Conservation (phyloP, 768 basidiomycete genomes). For the Auricularia sp. region DNA sequence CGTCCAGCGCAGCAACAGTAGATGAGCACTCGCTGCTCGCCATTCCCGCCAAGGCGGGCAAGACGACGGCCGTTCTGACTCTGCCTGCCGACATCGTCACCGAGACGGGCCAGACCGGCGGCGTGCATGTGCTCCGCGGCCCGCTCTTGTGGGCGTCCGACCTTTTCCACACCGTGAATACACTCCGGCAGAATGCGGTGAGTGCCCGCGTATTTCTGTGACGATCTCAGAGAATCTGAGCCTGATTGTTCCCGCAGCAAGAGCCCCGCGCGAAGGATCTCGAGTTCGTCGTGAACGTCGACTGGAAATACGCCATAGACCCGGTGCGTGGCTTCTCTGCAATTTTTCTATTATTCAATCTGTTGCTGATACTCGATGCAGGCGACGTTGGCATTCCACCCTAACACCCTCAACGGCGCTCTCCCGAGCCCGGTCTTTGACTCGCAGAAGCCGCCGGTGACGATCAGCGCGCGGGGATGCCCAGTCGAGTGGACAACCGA, state of each 20-base stretch:
- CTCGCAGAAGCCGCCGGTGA: neutral
- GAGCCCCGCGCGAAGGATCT: neutral
- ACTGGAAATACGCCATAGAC: neutral
- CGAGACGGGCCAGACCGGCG: neutral
- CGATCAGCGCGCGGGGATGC: slow-evolving; percentile 1
- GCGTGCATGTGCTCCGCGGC: neutral
- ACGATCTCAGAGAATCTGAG: too few relatives aligned
- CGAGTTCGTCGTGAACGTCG: neutral
- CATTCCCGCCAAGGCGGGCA: neutral
- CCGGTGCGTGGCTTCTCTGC: neutral
- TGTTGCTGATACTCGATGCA: neutral
- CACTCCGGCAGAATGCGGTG: neutral
- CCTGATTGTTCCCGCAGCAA: neutral
- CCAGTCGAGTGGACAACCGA: neutral
- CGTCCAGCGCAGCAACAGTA: neutral
- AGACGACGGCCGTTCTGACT: neutral
- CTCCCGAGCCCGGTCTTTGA: neutral
- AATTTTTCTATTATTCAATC: neutral
- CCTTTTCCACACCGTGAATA: neutral
- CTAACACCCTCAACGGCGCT: neutral
- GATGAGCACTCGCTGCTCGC: neutral
- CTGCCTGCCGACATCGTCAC: neutral
- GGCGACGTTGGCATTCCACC: neutral
- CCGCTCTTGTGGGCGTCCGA: neutral
- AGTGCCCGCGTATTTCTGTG: neutral